Percentiles rank a stretch among this genome's conserved stretches.
Conservation (phyloP, 2,329 filamentous ascomycete species). For the Penicillium sp. region DNA sequence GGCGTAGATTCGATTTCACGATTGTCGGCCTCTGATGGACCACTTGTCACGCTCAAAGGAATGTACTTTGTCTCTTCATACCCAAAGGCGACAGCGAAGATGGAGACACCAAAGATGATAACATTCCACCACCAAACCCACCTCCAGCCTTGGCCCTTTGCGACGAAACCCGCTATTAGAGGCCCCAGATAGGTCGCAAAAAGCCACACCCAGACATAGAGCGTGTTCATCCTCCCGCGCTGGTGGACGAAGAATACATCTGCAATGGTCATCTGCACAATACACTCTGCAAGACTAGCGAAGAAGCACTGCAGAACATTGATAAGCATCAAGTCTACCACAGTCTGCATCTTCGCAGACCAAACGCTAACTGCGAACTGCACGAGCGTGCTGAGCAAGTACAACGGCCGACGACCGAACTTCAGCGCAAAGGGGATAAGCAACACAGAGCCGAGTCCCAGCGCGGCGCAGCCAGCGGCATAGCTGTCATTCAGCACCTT, state of each 20-base stretch:
- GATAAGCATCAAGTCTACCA: conserved; percentile 49
- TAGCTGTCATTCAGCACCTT: conserved; percentile 51
- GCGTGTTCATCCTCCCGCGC: conserved; percentile 52
- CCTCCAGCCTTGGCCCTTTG: conserved; percentile 52
- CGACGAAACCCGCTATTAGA: conserved; percentile 39
- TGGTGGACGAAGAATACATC: conserved; percentile 58
- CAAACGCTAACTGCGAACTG: conserved; percentile 48
- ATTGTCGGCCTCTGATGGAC: too few species aligned
- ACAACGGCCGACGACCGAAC: conserved; percentile 53
- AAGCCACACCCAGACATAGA: conserved; percentile 47
- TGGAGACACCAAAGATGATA: conserved; percentile 45
- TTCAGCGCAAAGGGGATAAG: conserved; percentile 54
- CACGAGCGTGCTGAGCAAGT: conserved; percentile 48
- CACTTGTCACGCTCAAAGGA: too few species aligned
- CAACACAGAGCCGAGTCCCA: conserved; percentile 50
- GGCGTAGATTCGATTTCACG: too few species aligned
- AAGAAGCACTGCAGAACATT: conserved; percentile 51
- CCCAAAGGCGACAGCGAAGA: conserved; percentile 49
- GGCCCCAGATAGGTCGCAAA: conserved; percentile 44
- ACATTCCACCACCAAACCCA: conserved; percentile 57
- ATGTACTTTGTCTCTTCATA: conserved; percentile 47
- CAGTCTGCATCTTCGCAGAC: conserved; percentile 49
- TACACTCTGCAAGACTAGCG: conserved; percentile 50
- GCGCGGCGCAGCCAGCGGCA: conserved; percentile 49
- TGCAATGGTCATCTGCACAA: conserved; percentile 55